Evolutionary conservation across 345 rosid genomes (phyloP).

Genomic region (Triadica sebifera): DNA sequence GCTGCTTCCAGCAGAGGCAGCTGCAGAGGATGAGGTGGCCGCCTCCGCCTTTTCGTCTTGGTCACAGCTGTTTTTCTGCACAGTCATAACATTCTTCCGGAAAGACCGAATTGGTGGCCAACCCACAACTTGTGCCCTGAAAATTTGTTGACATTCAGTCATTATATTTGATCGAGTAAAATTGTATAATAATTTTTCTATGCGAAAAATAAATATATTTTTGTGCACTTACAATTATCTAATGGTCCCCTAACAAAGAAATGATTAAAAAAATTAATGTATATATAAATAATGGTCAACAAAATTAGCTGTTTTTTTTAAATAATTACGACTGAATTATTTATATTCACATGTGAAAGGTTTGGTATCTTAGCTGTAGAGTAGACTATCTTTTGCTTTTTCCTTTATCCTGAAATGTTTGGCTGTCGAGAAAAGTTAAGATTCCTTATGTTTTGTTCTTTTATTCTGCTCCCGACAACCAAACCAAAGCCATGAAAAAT

Average conservation of each 20-base stretch:
- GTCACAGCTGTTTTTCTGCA: constrained; percentile 18
- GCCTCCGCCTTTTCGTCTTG: constrained; percentile 7
- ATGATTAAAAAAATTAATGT: too few species aligned
- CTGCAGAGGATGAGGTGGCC: not conserved
- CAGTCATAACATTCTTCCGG: constrained; percentile 25
- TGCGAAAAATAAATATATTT: too few species aligned
- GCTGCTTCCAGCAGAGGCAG: not conserved
- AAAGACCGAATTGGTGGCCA: constrained; percentile 32
- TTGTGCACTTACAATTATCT: too few species aligned
- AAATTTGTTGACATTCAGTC: not conserved
- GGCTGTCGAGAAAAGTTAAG: constrained; percentile 38
- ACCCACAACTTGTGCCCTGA: constrained; percentile 36
- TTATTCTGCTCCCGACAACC: constrained; percentile 54
- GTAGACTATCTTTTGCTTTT: not conserved
- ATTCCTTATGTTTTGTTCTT: constrained; percentile 72
- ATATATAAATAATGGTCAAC: not conserved
- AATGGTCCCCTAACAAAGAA: too few species aligned
- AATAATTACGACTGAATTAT: not conserved
- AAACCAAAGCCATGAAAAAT: constrained; percentile 28
- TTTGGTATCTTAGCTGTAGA: constrained; percentile 7
- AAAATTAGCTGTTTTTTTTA: not conserved
- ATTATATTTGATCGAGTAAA: not conserved
- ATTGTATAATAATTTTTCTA: too few species aligned
- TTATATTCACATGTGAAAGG: not conserved
- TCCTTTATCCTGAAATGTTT: constrained; percentile 17